Base-by-base conservation (phyloP, 345 rosid genomes). In the Citrus reticulata region DNA sequence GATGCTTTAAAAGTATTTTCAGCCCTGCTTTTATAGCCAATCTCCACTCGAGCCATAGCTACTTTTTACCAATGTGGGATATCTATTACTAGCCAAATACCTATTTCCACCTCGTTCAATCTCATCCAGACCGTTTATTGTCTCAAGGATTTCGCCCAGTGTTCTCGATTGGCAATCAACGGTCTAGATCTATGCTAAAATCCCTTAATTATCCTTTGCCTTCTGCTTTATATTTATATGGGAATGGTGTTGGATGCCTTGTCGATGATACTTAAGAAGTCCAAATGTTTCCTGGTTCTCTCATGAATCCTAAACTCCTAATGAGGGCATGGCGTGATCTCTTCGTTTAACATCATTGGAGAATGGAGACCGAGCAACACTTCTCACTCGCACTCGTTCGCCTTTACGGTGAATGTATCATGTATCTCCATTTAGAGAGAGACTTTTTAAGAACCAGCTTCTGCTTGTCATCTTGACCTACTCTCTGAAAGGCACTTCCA, bases 381-480 rank as follows among this genome's bases (percentile, higher is more conserved):
- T 9, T 9, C 11, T 40, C 46, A 40, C 46, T 2, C n/a, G 87
- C 73, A 91, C 92, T 59, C 95, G 82, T 81, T 95, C 98, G 32
- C 97, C 96, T n/a, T 87, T 90, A 63, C 93, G 92, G 85, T 92
- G 92, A 16, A 88, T 76, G 76, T 87, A 10, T 11, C 49, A 11
- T 42, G 49, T 42, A 93, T 83, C 92, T 95, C 91, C 85, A 92
- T 80, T 85, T 86, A 80, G 84, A 75, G 70, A 82, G 86, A 84
- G 88, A 90, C 80, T 82, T 90, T 74, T 81, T 87, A 64, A 93
- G 90, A 65, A 91, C 81, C 79, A 91, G 70, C 79, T 87, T 81
- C 46, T 42, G 83, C 74, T 89, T 89, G 70, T 88, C 95, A 79
- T 93, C 93, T 75, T 88, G 86, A 17, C 93, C 95, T 25, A 88